phyloP scores from a whole-genome alignment of 257 asterid genomes.

The Plectranthus barbatus region DNA sequence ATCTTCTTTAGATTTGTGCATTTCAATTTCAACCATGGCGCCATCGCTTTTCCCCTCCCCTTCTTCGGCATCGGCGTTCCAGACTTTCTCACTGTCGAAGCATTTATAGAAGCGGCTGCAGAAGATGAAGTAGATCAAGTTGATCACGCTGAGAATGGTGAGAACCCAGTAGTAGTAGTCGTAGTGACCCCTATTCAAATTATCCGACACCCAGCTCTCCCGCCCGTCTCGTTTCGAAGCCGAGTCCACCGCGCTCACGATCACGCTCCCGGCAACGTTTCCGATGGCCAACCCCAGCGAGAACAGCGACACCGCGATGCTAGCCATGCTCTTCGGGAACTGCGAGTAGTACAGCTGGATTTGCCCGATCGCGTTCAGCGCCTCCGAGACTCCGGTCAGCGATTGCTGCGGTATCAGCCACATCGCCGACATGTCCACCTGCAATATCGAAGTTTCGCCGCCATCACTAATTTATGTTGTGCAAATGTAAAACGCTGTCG shows the following conservation, averaged over 20 bases:
- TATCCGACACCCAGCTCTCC: conserved; percentile 52
- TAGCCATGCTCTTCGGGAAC: conserved; percentile 63
- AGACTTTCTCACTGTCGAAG: conserved; percentile 18
- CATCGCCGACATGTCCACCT: conserved; percentile 54
- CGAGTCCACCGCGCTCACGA: conserved; percentile 26
- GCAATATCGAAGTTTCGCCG: no score
- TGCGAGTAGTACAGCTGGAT: conserved; percentile 48
- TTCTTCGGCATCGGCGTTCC: conserved; percentile 25
- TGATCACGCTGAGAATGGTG: conserved; percentile 24
- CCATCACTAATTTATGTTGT: no score
- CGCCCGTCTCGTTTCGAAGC: conserved; percentile 31
- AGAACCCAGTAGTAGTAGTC: conserved; percentile 71
- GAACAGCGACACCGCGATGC: conserved; percentile 52
- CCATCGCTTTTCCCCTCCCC: no score
- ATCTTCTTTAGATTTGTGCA: conserved; percentile 7
- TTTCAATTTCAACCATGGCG: background rate
- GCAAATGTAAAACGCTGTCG: no score
- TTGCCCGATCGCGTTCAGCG: conserved; percentile 58
- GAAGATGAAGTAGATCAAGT: conserved; percentile 35
- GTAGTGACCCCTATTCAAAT: conserved; percentile 57
- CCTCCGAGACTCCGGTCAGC: conserved; percentile 54
- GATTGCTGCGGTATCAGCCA: conserved; percentile 60
- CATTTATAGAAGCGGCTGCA: conserved; percentile 25
- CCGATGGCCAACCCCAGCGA: conserved; percentile 42
- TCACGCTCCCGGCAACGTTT: conserved; percentile 39